A percentile compares a stretch with the other conserved stretches of the same genome.
These are phyloP conservation scores for Spathaspora passalidarum DNA, from an alignment of 805 yeast genomes.

Conservation along the genomic window DNA sequence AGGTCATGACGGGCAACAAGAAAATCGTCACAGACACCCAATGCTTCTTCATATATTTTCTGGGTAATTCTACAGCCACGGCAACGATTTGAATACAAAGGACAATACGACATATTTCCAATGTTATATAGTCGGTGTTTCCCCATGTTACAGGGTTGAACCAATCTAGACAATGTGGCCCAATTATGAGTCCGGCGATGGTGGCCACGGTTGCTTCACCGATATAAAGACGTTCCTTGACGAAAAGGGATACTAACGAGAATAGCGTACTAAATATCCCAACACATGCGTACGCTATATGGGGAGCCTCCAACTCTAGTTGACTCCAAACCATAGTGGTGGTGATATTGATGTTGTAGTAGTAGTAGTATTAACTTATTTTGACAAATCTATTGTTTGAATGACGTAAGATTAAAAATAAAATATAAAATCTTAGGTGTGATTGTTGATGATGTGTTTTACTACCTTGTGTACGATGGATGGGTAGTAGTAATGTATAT, in stretches of 20 bases:
- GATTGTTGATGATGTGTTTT: too few relatives aligned
- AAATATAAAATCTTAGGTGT: too few relatives aligned
- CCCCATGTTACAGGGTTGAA: constrained; percentile 85
- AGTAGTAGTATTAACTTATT: too few relatives aligned
- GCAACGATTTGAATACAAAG: constrained; percentile 88
- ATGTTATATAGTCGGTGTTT: constrained; percentile 73
- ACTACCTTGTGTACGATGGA: too few relatives aligned
- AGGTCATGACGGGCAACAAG: constrained; percentile 83
- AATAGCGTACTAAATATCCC: constrained; percentile 81
- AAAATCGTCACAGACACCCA: constrained; percentile 74
- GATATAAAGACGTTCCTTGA: constrained; percentile 78
- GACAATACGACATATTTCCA: constrained; percentile 80
- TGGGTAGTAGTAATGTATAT: too few relatives aligned
- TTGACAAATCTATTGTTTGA: too few relatives aligned
- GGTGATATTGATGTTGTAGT: too few relatives aligned
- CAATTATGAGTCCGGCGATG: constrained; percentile 79
- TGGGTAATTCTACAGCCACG: constrained; percentile 90
- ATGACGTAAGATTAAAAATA: too few relatives aligned
- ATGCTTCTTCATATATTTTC: constrained; percentile 81
- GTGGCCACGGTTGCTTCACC: constrained; percentile 93
- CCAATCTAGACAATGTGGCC: constrained; percentile 85
- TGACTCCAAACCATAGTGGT: constrained; percentile 12
- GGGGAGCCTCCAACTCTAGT: constrained; percentile 55
- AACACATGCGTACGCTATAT: constrained; percentile 81
- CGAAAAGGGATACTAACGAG: constrained; percentile 74